Base-by-base conservation (phyloP, 192 early-diverging fungal genomes). In the Irineochytrium annulatum region DNA sequence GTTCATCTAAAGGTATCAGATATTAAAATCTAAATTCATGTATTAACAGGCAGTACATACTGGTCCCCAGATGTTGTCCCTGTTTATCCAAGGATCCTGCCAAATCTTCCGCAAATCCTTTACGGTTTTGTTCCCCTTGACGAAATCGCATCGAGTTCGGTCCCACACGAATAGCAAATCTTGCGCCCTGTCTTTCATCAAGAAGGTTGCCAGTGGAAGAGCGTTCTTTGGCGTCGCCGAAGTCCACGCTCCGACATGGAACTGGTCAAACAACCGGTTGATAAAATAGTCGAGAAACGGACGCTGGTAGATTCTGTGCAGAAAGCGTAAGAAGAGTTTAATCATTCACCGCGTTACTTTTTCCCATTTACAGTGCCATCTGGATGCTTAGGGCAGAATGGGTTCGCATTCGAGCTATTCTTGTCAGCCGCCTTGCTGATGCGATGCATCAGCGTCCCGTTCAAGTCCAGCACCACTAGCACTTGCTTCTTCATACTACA, bases 251-350 rank as follows among this genome's bases (percentile, higher is more conserved):
- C 61, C 70, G 22, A 78, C 69, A 29, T 59, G 46, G 44, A 59
- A 77, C 28, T 70, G 34, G 6, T 54, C 34, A 43, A 75, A 60
- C 14, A 78, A 45, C 3, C 55, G 37, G 27, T 60, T 29, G 17
- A 78, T 24, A 43, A 78, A 75, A 3, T 61, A 34, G 48, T 78
- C 72, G 22, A 78, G 33, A 41, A 72, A 75, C 32, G 76, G 76
- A 8, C 76, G 69, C 26, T 63, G 52, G 44, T 52, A 75, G 27
- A 52, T 34, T 30, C 69, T 72, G 33, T n/a, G 33, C 19, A 30
- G 14, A 24, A 64, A 61, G 57, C 34, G n/a, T n/a, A n/a, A n/a
- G n/a, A n/a, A n/a, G n/a, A n/a, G n/a, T n/a, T n/a, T n/a, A n/a
- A n/a, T n/a, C n/a, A n/a, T n/a, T 24, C 24, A 41, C 11, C 6